Percentiles rank a stretch among this genome's conserved stretches.
Conservation (phyloP, 768 basidiomycete genomes). For the Rhodosporidiobolus odoratus region DNA sequence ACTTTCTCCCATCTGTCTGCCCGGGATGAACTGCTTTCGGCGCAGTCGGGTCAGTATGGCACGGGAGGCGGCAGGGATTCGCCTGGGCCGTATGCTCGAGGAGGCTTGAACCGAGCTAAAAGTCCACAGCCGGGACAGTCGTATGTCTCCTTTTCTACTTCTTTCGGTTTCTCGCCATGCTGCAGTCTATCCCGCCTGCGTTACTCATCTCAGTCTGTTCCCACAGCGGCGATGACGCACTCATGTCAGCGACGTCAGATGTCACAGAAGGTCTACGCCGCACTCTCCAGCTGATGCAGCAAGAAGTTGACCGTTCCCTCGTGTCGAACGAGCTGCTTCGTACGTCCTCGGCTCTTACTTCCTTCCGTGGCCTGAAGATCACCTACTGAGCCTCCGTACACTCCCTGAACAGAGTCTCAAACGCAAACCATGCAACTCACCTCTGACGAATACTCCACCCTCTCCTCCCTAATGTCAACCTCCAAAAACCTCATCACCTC, state of each 20-base stretch:
- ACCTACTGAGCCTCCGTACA: not conserved
- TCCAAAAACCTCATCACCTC: constrained; percentile 80
- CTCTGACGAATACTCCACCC: constrained; percentile 67
- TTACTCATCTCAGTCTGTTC: not conserved
- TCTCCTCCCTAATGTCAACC: constrained; percentile 64
- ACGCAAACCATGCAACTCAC: constrained; percentile 70
- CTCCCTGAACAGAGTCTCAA: constrained; percentile 59
- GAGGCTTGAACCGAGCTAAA: not conserved
- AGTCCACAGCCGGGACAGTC: not conserved
- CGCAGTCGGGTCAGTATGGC: not conserved
- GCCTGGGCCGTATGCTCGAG: not conserved
- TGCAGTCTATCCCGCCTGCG: not conserved
- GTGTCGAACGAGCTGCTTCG: constrained; percentile 79
- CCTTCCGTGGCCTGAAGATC: no score
- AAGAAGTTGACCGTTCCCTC: constrained; percentile 83
- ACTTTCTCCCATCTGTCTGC: constrained; percentile 5
- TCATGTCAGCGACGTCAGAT: constrained; percentile 82
- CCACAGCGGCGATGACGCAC: constrained; percentile 62
- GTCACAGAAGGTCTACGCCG: constrained; percentile 82
- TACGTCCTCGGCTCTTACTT: constrained; percentile 44
- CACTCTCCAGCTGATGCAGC: constrained; percentile 80
- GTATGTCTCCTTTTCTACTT: not conserved
- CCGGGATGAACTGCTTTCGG: constrained; percentile 17
- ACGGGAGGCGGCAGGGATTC: not conserved
- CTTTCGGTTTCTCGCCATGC: not conserved